Conservation (phyloP, 2,329 filamentous ascomycete genomes). For the Bipolaris gigantea region DNA sequence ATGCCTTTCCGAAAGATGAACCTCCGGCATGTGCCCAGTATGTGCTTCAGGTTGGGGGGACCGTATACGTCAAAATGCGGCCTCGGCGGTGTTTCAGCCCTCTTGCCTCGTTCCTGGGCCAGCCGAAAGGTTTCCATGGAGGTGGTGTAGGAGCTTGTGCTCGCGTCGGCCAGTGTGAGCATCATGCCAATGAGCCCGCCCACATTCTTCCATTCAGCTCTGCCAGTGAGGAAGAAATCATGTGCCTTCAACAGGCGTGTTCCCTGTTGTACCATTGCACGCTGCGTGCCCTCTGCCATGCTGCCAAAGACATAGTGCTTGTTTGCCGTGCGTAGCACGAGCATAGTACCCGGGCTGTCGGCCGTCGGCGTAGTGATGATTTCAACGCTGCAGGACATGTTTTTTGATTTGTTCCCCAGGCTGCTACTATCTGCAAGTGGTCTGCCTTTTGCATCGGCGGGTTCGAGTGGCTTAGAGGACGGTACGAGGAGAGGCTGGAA, state of each 20-base stretch:
- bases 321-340: constrained; percentile 69
- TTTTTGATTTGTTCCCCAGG: background rate
- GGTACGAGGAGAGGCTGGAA: constrained; percentile 2
- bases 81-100: constrained; percentile 19
- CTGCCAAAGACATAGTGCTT: constrained; percentile 87
- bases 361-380: constrained; percentile 80
- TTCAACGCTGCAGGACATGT: constrained; percentile 75
- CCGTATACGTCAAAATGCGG: constrained; percentile 66
- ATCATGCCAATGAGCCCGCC: constrained; percentile 86
- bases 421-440: background rate
- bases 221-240: constrained; percentile 82
- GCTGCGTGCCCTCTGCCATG: constrained; percentile 80
- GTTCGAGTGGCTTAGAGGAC: constrained; percentile 15
- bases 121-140: constrained; percentile 44
- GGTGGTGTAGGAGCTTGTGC: constrained; percentile 52
- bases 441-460: background rate
- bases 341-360: constrained; percentile 78
- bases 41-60: constrained; percentile 76
- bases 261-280: constrained; percentile 70
- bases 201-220: constrained; percentile 71
- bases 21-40: constrained; percentile 76
- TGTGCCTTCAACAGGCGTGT: constrained; percentile 65
- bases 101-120: constrained; percentile 20
- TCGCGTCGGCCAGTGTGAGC: constrained; percentile 75
- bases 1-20: constrained; percentile 87